Evolutionary conservation across 2,329 filamentous ascomycete species (phyloP), one percentile per base, ranked within the genome.

Genomic region (Calonectria pseudoturangicola): DNA sequence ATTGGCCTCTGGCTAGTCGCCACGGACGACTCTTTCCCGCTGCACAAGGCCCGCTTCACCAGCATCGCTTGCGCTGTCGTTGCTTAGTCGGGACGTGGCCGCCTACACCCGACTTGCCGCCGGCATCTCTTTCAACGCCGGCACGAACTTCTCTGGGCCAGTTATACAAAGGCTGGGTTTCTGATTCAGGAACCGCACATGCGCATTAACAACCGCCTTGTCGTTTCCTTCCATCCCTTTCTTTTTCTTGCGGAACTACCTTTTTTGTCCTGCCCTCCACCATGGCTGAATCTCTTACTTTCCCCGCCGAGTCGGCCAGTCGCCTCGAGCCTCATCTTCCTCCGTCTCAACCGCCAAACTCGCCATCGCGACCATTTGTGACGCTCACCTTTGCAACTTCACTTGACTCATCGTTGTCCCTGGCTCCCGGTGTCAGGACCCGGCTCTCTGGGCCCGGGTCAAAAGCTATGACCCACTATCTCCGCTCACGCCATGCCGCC

Each of bases 321-420:
- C 73, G 80, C 18, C 79, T 86, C 3, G 81, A 85, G 65, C 70
- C 80, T 39, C 82, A 82, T 25, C 79, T 86, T 8, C 84, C 85
- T 1, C 72, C 70, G 9, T 30, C 70, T 2, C 36, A 56, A 2
- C 27, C 66, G n/a, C 43, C 62, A 33, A 33, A 70, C 9, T 48
- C 72, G 13, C 39, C 33, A 6, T 33, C 47, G 2, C 78, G 81
- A 12, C 87, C 87, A 13, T 90, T 89, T 81, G 89, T 95, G 63
- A 98, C 96, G 2, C 88, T 98, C 48, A 98, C 96, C 15, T 98
- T 96, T 84, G 96, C 97, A 27, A 93, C 93, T 8, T 98, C 96
- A 4, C 92, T 99, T 77, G 96, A 98, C 85, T 93, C 93, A 48
- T 91, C 92, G 67, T 89, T 97, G 64, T 91, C 95, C 2, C 88